These are phyloP conservation scores for Starmerella sirachaensis DNA, from an alignment of 805 yeast genomes.

Conservation along the genomic window DNA sequence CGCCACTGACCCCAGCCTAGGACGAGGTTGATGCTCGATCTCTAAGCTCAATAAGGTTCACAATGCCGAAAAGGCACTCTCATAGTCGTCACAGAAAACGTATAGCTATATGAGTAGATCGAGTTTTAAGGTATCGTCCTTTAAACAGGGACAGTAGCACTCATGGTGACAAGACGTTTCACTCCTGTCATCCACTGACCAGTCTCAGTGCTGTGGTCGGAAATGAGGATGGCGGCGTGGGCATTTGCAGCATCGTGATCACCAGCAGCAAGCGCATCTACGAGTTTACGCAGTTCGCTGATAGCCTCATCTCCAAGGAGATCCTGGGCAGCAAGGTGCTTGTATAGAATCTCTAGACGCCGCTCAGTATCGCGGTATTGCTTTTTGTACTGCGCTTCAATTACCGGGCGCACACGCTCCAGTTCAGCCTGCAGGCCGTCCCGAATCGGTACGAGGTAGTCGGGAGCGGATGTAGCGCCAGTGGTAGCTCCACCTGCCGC, in stretches of 20 bases:
- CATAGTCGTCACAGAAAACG: too few relatives aligned
- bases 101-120: not conserved
- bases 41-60: too few relatives aligned
- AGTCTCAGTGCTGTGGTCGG: constrained; percentile 55
- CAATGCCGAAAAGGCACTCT: too few relatives aligned
- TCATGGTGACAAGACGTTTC: constrained; percentile 69
- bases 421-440: constrained; percentile 44
- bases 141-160: constrained; percentile 25
- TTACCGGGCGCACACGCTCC: constrained; percentile 51
- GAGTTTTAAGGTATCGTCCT: not conserved
- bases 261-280: constrained; percentile 38
- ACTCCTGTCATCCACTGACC: constrained; percentile 93
- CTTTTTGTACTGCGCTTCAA: constrained; percentile 61
- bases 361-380: constrained; percentile 74
- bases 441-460: constrained; percentile 48
- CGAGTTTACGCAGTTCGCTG: constrained; percentile 40
- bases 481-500: constrained; percentile 34
- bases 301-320: constrained; percentile 46
- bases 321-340: constrained; percentile 50
- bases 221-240: constrained; percentile 41
- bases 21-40: too few relatives aligned
- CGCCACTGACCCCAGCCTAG: too few relatives aligned
- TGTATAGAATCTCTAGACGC: constrained; percentile 64
- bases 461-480: constrained; percentile 48
- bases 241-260: constrained; percentile 51